Percentiles rank a stretch among this genome's conserved stretches.
These are phyloP conservation scores for Kluyveromyces wickerhamii DNA, from an alignment of 805 yeast species.

Conservation along the genomic window DNA sequence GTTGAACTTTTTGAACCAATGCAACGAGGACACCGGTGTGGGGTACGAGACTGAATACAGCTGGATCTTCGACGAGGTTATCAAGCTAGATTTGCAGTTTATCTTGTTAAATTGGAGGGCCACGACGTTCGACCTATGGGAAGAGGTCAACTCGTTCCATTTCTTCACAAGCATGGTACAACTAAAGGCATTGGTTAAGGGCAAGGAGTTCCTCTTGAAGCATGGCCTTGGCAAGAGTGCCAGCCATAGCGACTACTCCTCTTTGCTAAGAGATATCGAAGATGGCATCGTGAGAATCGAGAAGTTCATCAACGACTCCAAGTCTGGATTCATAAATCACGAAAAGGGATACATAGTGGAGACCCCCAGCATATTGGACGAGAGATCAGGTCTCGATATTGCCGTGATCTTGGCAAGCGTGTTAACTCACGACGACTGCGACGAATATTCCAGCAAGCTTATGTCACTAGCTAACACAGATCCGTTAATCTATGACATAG, in stretches of 20 bases:
- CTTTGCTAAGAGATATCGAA: conserved; percentile 11
- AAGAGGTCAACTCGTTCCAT: conserved; percentile 69
- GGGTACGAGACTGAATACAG: conserved; percentile 21
- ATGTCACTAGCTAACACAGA: conserved; percentile 18
- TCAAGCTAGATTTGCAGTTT: conserved; percentile 66
- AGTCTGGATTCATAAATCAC: conserved; percentile 32
- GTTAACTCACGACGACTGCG: conserved; percentile 38
- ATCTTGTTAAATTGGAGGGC: conserved; percentile 52
- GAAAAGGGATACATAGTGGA: conserved; percentile 55
- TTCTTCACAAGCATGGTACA: conserved; percentile 75
- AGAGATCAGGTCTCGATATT: conserved; percentile 68
- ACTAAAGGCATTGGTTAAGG: conserved; percentile 57
- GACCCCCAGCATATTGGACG: conserved; percentile 44
- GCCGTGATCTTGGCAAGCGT: conserved; percentile 49
- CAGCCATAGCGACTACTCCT: background rate
- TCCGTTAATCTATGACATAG: conserved; percentile 48
- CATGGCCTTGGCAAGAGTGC: conserved; percentile 1
- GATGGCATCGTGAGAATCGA: conserved; percentile 17
- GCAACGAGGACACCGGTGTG: conserved; percentile 28
- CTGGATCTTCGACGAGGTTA: conserved; percentile 30
- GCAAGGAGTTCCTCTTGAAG: conserved; percentile 35
- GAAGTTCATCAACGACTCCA: conserved; percentile 20
- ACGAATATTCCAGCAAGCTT: conserved; percentile 10
- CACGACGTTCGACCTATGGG: conserved; percentile 87
- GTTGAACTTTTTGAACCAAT: conserved; percentile 42